These are phyloP conservation scores for Erythrobasidium hasegawianum DNA, from an alignment of 1,284 basidiomycete species.

Conservation along the genomic window DNA sequence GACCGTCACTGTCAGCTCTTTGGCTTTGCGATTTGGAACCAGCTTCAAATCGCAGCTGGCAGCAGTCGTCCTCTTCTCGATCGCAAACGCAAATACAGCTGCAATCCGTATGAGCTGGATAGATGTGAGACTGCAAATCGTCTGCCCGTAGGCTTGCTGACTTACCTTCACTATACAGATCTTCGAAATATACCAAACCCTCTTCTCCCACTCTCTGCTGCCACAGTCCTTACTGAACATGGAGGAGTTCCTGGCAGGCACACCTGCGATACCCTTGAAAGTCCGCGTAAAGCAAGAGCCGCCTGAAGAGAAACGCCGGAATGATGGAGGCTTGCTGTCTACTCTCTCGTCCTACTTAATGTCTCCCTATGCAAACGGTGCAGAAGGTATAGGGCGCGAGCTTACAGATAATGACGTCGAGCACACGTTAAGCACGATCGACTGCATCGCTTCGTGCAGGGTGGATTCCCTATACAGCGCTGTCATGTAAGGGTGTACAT, in stretches of 20 bases:
- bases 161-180: conserved; percentile 57
- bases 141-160: too few relatives aligned
- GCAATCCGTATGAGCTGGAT: conserved; percentile 90
- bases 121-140: conserved; percentile 21
- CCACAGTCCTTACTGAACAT: conserved; percentile 86
- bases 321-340: conserved; percentile 85
- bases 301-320: conserved; percentile 56
- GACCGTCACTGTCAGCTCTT: conserved; percentile 78
- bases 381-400: conserved; percentile 44
- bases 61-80: conserved; percentile 94
- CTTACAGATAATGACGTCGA: conserved; percentile 81
- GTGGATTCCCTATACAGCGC: conserved; percentile 91
- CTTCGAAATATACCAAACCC: conserved; percentile 95
- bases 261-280: conserved; percentile 81
- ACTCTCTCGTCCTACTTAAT: conserved; percentile 93
- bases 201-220: conserved; percentile 88
- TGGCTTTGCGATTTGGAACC: conserved; percentile 90
- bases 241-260: conserved; percentile 85
- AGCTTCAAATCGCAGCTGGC: conserved; percentile 95
- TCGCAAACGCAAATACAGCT: conserved; percentile 94
- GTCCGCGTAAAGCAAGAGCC: conserved; percentile 63
- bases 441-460: conserved; percentile 89
- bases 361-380: conserved; percentile 70
- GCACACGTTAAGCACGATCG: conserved; percentile 88
- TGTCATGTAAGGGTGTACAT: conserved; percentile 63